These are phyloP conservation scores for Fraxinus nigra DNA, from an alignment of 305 asterid genomes.

Conservation along the genomic window DNA sequence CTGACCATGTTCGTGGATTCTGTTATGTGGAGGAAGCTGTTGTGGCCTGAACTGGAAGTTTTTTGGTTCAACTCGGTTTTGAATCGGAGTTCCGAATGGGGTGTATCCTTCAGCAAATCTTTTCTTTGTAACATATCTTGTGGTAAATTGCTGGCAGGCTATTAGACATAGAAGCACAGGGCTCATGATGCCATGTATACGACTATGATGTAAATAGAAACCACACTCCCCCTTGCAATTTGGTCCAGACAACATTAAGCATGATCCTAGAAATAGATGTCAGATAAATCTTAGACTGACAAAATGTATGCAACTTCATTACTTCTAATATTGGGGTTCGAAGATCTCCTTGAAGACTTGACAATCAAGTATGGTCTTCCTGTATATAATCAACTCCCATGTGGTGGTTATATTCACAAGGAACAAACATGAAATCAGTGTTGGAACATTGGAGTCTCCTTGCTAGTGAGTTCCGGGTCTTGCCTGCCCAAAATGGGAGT, in stretches of 20 bases:
- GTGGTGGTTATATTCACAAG: not conserved
- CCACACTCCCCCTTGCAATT: not conserved
- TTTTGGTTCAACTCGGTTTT: slow-evolving; percentile 97
- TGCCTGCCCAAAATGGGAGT: not conserved
- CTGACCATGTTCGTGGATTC: slow-evolving; percentile 75
- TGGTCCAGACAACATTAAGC: not conserved
- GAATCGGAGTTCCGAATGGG: slow-evolving; percentile 98
- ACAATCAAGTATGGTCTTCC: not conserved
- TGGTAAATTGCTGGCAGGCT: slow-evolving; percentile 10
- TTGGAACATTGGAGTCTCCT: not conserved
- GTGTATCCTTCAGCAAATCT: slow-evolving; percentile 71
- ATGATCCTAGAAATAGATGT: not conserved
- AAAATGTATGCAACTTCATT: not conserved
- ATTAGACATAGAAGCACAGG: not conserved
- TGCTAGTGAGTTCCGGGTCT: not conserved
- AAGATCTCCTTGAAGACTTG: not conserved
- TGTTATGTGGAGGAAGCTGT: slow-evolving; percentile 70
- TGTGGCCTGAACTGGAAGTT: slow-evolving; percentile 96
- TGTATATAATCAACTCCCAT: not conserved
- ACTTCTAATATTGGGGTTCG: not conserved
- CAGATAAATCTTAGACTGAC: not conserved
- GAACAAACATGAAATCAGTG: not conserved
- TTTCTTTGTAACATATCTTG: not conserved
- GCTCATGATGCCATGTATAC: not conserved
- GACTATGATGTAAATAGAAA: not conserved